These are phyloP conservation scores for Saturnispora halmiae DNA, from an alignment of 805 yeast species.

Conservation along the genomic window DNA sequence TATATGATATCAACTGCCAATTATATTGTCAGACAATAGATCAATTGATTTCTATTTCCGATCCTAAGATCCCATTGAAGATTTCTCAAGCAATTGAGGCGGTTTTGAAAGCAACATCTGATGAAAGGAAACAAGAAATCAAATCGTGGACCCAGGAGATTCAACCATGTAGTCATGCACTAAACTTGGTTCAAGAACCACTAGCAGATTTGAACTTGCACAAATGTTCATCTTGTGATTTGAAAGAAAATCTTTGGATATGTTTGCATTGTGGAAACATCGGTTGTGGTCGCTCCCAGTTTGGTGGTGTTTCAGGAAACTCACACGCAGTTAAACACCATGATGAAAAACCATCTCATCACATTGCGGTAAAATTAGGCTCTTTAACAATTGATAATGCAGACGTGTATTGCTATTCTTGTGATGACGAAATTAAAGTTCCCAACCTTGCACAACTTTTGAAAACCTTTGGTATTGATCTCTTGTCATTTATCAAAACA, in stretches of 20 bases:
- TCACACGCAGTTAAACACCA: slow-evolving; percentile 80
- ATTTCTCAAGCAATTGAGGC: slow-evolving; percentile 31
- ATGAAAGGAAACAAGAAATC: slow-evolving; percentile 55
- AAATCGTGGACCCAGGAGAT: slow-evolving; percentile 91
- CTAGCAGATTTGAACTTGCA: slow-evolving; percentile 27
- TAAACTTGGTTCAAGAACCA: slow-evolving; percentile 37
- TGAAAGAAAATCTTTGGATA: slow-evolving; percentile 79
- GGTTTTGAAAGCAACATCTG: slow-evolving; percentile 50
- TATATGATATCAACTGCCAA: slow-evolving; percentile 39
- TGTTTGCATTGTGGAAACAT: slow-evolving; percentile 85
- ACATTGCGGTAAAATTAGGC: slow-evolving; percentile 85
- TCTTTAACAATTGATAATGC: slow-evolving; percentile 71
- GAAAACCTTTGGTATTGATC: slow-evolving; percentile 57
- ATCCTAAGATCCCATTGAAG: slow-evolving; percentile 23
- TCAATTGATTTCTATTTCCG: slow-evolving; percentile 23
- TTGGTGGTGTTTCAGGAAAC: slow-evolving; percentile 90
- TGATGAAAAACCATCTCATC: slow-evolving; percentile 45
- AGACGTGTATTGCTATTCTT: slow-evolving; percentile 81
- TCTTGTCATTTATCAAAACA: slow-evolving; percentile 49
- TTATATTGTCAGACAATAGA: slow-evolving; percentile 34
- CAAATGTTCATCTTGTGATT: slow-evolving; percentile 50
- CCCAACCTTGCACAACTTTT: slow-evolving; percentile 44
- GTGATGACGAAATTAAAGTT: slow-evolving; percentile 83
- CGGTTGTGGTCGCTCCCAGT: slow-evolving; percentile 93
- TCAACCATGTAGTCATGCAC: slow-evolving; percentile 67